Conservation (phyloP, 1,284 basidiomycete genomes). For the Trametes sp. region DNA sequence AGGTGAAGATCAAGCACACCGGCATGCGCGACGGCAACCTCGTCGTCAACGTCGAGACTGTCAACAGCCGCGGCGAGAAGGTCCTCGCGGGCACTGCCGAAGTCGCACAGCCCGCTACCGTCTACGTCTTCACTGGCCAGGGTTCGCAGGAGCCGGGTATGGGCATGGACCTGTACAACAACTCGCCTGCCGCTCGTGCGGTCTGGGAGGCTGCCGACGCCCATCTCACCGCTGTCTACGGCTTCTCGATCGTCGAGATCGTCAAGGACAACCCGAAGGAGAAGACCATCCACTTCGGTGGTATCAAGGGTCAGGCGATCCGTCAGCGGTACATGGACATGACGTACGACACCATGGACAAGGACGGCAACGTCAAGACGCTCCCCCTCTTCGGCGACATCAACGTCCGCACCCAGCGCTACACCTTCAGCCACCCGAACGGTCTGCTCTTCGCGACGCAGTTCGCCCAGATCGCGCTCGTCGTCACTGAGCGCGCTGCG, state of each 20-base stretch:
- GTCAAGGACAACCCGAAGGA: constrained; percentile 97
- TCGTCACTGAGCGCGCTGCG: constrained; percentile 96
- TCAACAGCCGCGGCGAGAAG: constrained; percentile 88
- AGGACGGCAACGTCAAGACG: constrained; percentile 93
- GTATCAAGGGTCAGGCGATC: constrained; percentile 97
- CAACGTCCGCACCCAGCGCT: constrained; percentile 89
- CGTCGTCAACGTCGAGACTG: constrained; percentile 90
- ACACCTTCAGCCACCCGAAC: constrained; percentile 96
- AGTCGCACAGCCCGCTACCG: constrained; percentile 91
- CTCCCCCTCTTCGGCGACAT: constrained; percentile 95
- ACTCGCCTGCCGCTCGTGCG: constrained; percentile 90
- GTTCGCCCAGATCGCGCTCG: constrained; percentile 97
- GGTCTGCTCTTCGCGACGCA: constrained; percentile 98
- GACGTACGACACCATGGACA: constrained; percentile 97
- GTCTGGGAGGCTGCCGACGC: constrained; percentile 98
- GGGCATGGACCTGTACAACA: constrained; percentile 99
- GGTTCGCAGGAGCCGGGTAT: constrained; percentile 98
- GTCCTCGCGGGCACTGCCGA: constrained; percentile 93
- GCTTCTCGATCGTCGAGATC: constrained; percentile 98
- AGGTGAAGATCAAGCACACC: constrained; percentile 88
- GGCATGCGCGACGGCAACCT: constrained; percentile 95
- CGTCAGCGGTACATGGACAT: constrained; percentile 99
- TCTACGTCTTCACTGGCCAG: constrained; percentile 98
- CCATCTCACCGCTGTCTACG: constrained; percentile 93
- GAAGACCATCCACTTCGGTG: constrained; percentile 99